A percentile compares a stretch with the other conserved stretches of the same genome.
Conservation (phyloP, 306 rosid species). For the Gastrolobium bilobum region DNA sequence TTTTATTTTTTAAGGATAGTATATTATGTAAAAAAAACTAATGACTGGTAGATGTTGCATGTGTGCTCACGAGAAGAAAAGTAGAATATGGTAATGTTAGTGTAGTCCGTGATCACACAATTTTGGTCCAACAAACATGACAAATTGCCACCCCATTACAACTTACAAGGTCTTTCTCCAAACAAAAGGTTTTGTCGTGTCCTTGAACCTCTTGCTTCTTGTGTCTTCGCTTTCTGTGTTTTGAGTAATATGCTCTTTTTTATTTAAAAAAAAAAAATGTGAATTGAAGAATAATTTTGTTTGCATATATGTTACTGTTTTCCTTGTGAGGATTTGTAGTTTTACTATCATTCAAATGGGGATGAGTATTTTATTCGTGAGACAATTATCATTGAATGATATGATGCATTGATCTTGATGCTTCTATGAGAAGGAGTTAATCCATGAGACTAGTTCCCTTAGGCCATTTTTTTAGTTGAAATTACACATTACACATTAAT, state of each 20-base stretch:
- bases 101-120: conserved; percentile 58
- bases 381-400: conserved; percentile 17
- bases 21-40: conserved; percentile 41
- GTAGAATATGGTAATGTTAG: conserved; percentile 41
- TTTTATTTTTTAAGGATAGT: conserved; percentile 26
- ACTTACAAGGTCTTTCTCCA: conserved; percentile 39
- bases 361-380: conserved; percentile 28
- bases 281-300: no score
- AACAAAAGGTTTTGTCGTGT: conserved; percentile 62
- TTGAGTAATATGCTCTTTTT: neutral
- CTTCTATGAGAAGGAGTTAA: conserved; percentile 12
- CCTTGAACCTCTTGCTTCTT: conserved; percentile 46
- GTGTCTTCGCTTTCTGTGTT: conserved; percentile 33
- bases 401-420: conserved; percentile 45
- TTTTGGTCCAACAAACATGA: conserved; percentile 46
- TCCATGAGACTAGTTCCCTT: no score
- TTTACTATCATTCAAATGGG: conserved; percentile 33
- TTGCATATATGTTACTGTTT: conserved; percentile 5
- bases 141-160: conserved; percentile 56
- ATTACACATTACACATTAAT: neutral
- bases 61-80: conserved; percentile 44
- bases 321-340: conserved; percentile 47
- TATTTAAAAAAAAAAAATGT: no score
- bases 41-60: conserved; percentile 48
- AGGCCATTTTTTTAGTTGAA: neutral